phyloP scores from a whole-genome alignment of 805 yeast species.

The Saccharomycopsis fermentans region DNA sequence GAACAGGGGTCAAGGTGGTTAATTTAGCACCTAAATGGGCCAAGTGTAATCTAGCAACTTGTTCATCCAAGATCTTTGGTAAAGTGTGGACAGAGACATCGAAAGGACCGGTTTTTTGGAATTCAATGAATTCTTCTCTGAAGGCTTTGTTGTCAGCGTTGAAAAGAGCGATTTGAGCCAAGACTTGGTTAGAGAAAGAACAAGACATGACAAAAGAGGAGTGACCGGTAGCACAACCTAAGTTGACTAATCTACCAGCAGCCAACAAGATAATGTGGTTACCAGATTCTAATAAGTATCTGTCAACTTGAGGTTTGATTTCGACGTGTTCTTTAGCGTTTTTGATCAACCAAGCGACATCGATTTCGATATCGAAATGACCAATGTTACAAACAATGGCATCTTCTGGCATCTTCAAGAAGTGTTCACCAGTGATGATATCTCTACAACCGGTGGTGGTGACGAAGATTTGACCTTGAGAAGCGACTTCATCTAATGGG shows the following conservation, averaged over 20 bases:
- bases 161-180: conserved; percentile 97
- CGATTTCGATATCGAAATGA: conserved; percentile 98
- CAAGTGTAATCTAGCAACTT: conserved; percentile 95
- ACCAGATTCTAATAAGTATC: conserved; percentile 82
- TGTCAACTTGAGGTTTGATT: conserved; percentile 99
- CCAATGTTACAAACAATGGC: conserved; percentile 99
- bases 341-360: conserved; percentile 96
- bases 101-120: conserved; percentile 86
- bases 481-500: conserved; percentile 89
- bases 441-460: conserved; percentile 99
- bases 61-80: conserved; percentile 97
- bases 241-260: conserved; percentile 98
- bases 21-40: conserved; percentile 87
- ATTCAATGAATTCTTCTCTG: conserved; percentile 77
- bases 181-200: conserved; percentile 98
- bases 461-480: conserved; percentile 92
- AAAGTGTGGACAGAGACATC: conserved; percentile 86
- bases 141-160: conserved; percentile 74
- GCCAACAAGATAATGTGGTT: conserved; percentile 93
- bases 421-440: conserved; percentile 84
- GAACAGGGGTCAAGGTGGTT: conserved; percentile 63
- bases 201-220: conserved; percentile 98
- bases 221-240: conserved; percentile 99
- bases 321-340: conserved; percentile 89
- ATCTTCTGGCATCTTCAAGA: conserved; percentile 92